These are phyloP conservation scores for Diutina catenulata DNA, from an alignment of 1,139 yeast species.

Conservation along the genomic window DNA sequence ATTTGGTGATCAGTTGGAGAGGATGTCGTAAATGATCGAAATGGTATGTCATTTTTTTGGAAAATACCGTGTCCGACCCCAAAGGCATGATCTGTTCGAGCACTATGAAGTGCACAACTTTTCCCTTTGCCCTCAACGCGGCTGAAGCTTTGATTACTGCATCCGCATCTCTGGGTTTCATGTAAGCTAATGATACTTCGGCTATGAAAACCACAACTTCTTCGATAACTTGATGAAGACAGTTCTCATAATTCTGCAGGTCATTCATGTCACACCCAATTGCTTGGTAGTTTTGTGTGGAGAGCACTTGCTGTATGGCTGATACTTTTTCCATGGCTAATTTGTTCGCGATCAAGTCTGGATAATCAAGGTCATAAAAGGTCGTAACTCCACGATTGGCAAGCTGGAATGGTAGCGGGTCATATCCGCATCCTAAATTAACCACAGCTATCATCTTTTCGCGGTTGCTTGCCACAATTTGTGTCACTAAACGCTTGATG, in stretches of 20 bases:
- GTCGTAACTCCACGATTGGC: slow-evolving; percentile 21
- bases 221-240: slow-evolving; percentile 16
- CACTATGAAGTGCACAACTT: slow-evolving; percentile 49
- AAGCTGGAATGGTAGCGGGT: slow-evolving; percentile 64
- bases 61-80: slow-evolving; percentile 54
- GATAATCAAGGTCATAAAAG: slow-evolving; percentile 68
- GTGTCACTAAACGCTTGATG: slow-evolving; percentile 39
- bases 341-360: slow-evolving; percentile 50
- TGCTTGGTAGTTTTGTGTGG: slow-evolving; percentile 40
- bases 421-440: slow-evolving; percentile 77
- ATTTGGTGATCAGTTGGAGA: slow-evolving; percentile 49
- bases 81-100: slow-evolving; percentile 67
- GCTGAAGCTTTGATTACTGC: no score
- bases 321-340: slow-evolving; percentile 37
- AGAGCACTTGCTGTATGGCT: slow-evolving; percentile 31
- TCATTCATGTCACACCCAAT: slow-evolving; percentile 67
- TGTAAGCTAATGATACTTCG: slow-evolving; percentile 75
- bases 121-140: slow-evolving; percentile 27
- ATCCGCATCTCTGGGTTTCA: slow-evolving; percentile 62
- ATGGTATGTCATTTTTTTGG: slow-evolving; percentile 64
- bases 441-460: slow-evolving; percentile 29
- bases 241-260: slow-evolving; percentile 24
- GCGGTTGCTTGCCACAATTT: slow-evolving; percentile 19
- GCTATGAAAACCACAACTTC: slow-evolving; percentile 45
- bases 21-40: slow-evolving; percentile 61